phyloP scores from a whole-genome alignment of 1,284 basidiomycete species.

The Pterulicium gracile region DNA sequence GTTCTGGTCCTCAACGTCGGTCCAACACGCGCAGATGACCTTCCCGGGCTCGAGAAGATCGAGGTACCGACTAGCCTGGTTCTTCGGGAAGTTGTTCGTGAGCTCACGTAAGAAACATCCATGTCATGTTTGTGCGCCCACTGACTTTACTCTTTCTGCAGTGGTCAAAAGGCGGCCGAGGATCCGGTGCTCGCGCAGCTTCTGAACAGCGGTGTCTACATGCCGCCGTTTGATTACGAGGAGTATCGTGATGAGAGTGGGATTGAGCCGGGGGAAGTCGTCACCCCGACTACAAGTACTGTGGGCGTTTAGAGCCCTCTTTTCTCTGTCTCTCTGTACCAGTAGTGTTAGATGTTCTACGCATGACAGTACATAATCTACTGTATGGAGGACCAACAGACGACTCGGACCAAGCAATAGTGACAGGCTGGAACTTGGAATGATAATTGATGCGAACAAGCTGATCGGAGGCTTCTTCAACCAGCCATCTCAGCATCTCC shows the following conservation, averaged over 20 bases:
- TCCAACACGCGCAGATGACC: conserved; percentile 73
- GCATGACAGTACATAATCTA: too few relatives aligned
- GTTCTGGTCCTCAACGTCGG: conserved; percentile 80
- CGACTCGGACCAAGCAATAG: too few relatives aligned
- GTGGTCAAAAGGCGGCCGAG: conserved; percentile 13
- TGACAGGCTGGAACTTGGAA: too few relatives aligned
- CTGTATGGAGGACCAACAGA: too few relatives aligned
- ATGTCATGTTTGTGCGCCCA: background rate
- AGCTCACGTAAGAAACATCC: background rate
- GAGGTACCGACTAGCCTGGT: conserved; percentile 62
- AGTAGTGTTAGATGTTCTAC: too few relatives aligned
- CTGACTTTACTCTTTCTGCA: conserved; percentile 7
- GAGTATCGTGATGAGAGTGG: background rate
- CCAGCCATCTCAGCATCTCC: too few relatives aligned
- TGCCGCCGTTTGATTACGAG: conserved; percentile 13
- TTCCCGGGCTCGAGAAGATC: conserved; percentile 67
- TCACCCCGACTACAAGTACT: too few relatives aligned
- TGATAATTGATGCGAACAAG: too few relatives aligned
- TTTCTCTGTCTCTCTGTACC: too few relatives aligned
- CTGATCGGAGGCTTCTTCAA: too few relatives aligned
- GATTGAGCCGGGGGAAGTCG: too few relatives aligned
- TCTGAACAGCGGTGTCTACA: conserved; percentile 18
- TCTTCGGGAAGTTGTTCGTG: conserved; percentile 48
- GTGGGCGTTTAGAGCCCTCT: too few relatives aligned
- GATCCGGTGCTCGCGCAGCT: conserved; percentile 14